Conservation (phyloP, 2,329 filamentous ascomycete species). For the Chaetomiaceae sp. region DNA sequence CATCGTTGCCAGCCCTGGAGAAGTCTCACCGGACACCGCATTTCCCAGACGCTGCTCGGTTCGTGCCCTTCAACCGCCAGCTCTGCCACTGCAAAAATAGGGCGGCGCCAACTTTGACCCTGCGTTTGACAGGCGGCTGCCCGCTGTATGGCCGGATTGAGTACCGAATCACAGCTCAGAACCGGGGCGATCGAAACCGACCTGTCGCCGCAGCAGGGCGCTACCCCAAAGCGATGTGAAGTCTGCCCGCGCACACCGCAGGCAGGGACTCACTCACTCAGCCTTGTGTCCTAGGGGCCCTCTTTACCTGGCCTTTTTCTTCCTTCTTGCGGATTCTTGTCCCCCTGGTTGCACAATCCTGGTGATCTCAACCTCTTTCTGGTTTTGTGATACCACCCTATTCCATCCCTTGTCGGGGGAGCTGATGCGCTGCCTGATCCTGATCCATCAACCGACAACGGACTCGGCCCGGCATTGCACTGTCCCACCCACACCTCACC, state of each 20-base stretch:
- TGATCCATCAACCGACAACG: not conserved
- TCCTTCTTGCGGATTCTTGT: not conserved
- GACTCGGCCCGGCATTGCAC: not conserved
- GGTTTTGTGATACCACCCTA: not conserved
- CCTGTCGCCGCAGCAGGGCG: not conserved
- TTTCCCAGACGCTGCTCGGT: not conserved
- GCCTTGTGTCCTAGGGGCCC: constrained; percentile 3
- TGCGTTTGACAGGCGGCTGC: not conserved
- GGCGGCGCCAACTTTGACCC: not conserved
- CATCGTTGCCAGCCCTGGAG: not conserved
- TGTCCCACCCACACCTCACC: no score
- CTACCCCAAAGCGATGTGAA: not conserved
- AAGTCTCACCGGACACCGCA: constrained; percentile 4
- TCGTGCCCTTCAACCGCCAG: not conserved
- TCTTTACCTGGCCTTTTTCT: not conserved
- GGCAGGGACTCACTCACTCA: not conserved
- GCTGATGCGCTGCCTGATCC: not conserved
- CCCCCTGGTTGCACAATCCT: not conserved
- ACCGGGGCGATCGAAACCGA: not conserved
- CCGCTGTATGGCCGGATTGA: not conserved
- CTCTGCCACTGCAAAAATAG: not conserved
- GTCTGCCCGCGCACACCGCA: not conserved
- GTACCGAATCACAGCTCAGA: not conserved
- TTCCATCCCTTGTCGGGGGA: not conserved
- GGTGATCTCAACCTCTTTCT: not conserved